Evolutionary conservation across 345 rosid species (phyloP), one percentile per base, ranked within the genome.

Genomic region (Geranium brycei): DNA sequence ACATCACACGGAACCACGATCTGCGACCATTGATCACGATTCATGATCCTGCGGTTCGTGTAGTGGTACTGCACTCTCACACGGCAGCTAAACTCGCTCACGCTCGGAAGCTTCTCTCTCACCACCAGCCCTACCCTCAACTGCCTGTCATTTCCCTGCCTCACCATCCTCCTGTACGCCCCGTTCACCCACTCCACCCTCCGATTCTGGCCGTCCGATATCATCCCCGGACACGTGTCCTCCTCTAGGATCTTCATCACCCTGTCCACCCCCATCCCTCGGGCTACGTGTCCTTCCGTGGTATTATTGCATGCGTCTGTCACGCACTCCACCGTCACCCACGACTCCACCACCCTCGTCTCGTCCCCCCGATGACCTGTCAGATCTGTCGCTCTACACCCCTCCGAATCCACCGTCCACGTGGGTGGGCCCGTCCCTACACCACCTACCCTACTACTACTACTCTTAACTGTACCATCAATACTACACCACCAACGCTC

Each of bases 1-100:
- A 80, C 83, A 67, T 83, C 91, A 70, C 92, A 86, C 5, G 92
- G 89, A 55, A 82, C 77, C 78, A 35, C 38, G 3, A 47, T 11
- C 53, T 47, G 53, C 53, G 15, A 47, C 53, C 53, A 47, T 47
- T 47, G 53, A 47, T 47, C 53, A 47, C 3, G 13, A 3, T 11
- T 47, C 53, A 13, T 10, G 13, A 3, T 47, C 53, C 3, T 47
- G 3, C 47, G 11, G 47, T 38, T 38, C 47, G 47, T 38, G 47
- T 38, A 38, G 47, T 6, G 10, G 53, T 47, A 47, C 53, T 47
- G 53, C 13, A 47, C 53, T 11, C 53, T 47, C 53, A 47, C 53
- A 2, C 53, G 53, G 15, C 53, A 47, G 15, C 53, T 47, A 11
- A 47, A 47, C 13, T 47, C 53, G 15, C 53, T 47, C 53, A 11